Conservation (phyloP, 1,139 yeast species). For the Hemisphaericaspora xylofermentans region DNA sequence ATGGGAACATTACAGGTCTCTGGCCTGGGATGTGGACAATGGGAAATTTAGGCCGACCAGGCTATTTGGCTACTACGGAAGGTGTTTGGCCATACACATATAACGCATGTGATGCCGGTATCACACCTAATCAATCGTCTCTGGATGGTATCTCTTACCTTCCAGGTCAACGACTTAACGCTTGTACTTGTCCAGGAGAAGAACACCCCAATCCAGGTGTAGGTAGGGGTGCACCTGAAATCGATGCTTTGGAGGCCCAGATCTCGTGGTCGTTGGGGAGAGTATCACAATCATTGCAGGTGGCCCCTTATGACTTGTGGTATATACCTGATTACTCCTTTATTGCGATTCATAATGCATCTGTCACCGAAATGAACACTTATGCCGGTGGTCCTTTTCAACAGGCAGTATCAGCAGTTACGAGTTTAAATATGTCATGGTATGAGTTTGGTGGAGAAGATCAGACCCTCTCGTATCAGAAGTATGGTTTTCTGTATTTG, state of each 20-base stretch:
- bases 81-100: constrained; percentile 93
- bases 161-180: constrained; percentile 70
- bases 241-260: constrained; percentile 80
- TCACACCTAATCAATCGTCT: constrained; percentile 83
- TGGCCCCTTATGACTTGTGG: constrained; percentile 88
- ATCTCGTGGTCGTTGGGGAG: constrained; percentile 54
- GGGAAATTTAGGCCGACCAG: constrained; percentile 85
- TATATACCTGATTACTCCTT: constrained; percentile 77
- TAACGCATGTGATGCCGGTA: constrained; percentile 80
- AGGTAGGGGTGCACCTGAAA: constrained; percentile 90
- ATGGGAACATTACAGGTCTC: constrained; percentile 65
- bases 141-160: constrained; percentile 76
- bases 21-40: constrained; percentile 93
- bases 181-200: constrained; percentile 72
- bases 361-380: constrained; percentile 67
- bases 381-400: constrained; percentile 85
- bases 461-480: constrained; percentile 53
- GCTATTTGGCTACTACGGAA: constrained; percentile 72
- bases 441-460: constrained; percentile 65
- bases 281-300: constrained; percentile 78
- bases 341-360: constrained; percentile 58
- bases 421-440: constrained; percentile 76
- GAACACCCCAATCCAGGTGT: constrained; percentile 77
- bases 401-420: constrained; percentile 76
- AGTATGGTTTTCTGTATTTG: constrained; percentile 72